These are phyloP conservation scores for Hymenoscyphus fructigenus DNA, from an alignment of 2,329 filamentous ascomycete genomes.

Conservation along the genomic window DNA sequence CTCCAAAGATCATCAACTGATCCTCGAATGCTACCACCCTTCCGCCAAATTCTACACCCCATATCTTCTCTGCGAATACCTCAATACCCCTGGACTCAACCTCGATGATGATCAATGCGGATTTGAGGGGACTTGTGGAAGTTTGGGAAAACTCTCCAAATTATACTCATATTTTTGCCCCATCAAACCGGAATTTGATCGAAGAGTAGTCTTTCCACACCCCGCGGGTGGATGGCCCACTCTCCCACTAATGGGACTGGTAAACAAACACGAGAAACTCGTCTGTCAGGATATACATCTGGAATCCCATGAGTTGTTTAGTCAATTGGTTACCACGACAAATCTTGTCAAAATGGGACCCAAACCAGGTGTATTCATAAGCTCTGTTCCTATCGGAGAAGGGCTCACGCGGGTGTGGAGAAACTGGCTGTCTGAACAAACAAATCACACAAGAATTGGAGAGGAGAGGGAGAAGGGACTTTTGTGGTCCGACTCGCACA, in stretches of 20 bases:
- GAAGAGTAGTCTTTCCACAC: slow-evolving; percentile 16
- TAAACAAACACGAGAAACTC: slow-evolving; percentile 40
- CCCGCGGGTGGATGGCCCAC: slow-evolving; percentile 39
- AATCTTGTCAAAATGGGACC: slow-evolving; percentile 68
- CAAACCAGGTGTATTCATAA: slow-evolving; percentile 59
- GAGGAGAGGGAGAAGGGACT: slow-evolving; percentile 45
- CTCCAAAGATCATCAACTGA: slow-evolving; percentile 60
- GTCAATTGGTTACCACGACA: slow-evolving; percentile 67
- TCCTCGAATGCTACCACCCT: slow-evolving; percentile 79
- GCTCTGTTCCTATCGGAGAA: slow-evolving; percentile 65
- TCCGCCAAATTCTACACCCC: slow-evolving; percentile 67
- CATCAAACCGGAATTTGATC: slow-evolving; percentile 18
- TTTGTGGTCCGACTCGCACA: slow-evolving; percentile 66
- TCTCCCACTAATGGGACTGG: slow-evolving; percentile 29
- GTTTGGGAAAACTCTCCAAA: slow-evolving; percentile 37
- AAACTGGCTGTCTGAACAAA: slow-evolving; percentile 60
- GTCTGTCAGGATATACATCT: slow-evolving; percentile 62
- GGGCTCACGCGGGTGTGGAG: slow-evolving; percentile 70
- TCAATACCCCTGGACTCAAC: slow-evolving; percentile 54
- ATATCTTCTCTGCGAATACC: slow-evolving; percentile 66
- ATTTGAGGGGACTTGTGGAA: slow-evolving; percentile 26
- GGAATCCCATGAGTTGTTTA: slow-evolving; percentile 70
- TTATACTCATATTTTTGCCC: slow-evolving; percentile 26
- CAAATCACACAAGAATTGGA: background rate
- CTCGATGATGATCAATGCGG: slow-evolving; percentile 45